A percentile compares a stretch with the other conserved stretches of the same genome.
Evolutionary conservation across 139 green algal genomes (phyloP).

Genomic region (Chlamydomonas urium): DNA sequence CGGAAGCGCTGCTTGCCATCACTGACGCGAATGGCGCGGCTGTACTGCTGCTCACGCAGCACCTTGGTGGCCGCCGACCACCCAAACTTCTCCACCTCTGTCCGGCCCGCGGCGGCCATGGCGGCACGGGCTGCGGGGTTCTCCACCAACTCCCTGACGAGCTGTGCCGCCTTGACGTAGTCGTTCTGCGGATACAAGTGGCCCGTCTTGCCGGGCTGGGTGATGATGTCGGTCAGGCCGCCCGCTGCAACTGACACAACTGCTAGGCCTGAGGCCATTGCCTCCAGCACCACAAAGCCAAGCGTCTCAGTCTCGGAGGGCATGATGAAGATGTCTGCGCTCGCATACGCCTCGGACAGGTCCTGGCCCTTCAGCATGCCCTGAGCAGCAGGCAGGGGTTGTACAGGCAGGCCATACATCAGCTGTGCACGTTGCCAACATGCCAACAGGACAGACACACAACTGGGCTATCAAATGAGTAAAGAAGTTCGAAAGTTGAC

Average conservation of each 20-base stretch:
- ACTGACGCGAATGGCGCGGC: constrained; percentile 43
- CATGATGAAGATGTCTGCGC: constrained; percentile 94
- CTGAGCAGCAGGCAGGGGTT: constrained; percentile 1
- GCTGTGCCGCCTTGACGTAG: constrained; percentile 30
- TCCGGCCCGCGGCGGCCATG: constrained; percentile 15
- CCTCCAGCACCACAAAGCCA: constrained; percentile 96
- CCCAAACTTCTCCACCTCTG: constrained; percentile 47
- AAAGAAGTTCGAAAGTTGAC: background rate
- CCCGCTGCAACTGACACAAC: constrained; percentile 90
- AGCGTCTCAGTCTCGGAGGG: constrained; percentile 75
- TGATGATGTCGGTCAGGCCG: constrained; percentile 88
- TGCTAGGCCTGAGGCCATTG: constrained; percentile 86
- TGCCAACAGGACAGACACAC: no score
- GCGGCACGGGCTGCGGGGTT: background rate
- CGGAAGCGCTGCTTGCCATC: constrained; percentile 23
- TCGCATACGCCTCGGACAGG: constrained; percentile 87
- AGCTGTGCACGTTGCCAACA: no score
- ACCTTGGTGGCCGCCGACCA: constrained; percentile 53
- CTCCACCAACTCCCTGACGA: background rate
- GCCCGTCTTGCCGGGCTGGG: constrained; percentile 42
- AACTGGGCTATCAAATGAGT: no score
- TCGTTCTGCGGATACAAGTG: constrained; percentile 62
- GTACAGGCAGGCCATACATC: background rate
- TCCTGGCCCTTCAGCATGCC: constrained; percentile 74
- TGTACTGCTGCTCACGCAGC: constrained; percentile 62